Evolutionary conservation across 805 yeast species (phyloP), one percentile per base, ranked within the genome.

Genomic region (Metschnikowia peoriensis): DNA sequence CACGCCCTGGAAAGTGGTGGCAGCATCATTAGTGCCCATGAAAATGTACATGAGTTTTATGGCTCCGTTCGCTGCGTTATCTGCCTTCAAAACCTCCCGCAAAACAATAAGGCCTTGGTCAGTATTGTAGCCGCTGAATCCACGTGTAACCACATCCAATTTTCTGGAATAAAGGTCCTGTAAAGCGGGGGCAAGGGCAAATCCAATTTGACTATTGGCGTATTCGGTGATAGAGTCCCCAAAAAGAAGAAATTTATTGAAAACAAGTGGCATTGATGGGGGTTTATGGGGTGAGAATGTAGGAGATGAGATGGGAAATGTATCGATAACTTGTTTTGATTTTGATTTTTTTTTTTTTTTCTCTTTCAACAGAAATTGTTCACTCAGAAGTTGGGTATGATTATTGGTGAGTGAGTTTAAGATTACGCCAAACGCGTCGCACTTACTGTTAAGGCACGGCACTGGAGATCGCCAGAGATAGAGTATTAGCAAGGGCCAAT

Each of bases 11-110:
- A 63, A 53, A 8, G 58, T 57, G 41, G 54, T 59, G 3, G 64
- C 56, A 1, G 73, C 70, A 66, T 91, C 97, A 63, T 91, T 91
- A 12, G 96, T 80, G 4, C 97, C 97, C 60, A 89, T 83, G 64
- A 87, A 90, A 1, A 90, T 70, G 10, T 84, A 81, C 53, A 83
- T 72, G 44, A 79, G 68, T 55, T 84, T 67, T 35, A 72, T 52
- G 28, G 61, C 57, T 14, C 61, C 61, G 29, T 53, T 50, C 1
- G 49, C 47, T 2, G 56, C 60, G 47, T 58, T 57, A 45, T 69
- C 88, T 4, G 67, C 61, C 22, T 76, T 71, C 35, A 89, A 66
- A 5, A 88, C 59, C 44, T 73, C 67, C 15, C 71, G 72, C 29
- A 73, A 58, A 7, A 72, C 56, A 1, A 56, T 41, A 9, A 73